phyloP scores from a whole-genome alignment of 129 eudicot genomes.

The Heracleum sosnowskyi region DNA sequence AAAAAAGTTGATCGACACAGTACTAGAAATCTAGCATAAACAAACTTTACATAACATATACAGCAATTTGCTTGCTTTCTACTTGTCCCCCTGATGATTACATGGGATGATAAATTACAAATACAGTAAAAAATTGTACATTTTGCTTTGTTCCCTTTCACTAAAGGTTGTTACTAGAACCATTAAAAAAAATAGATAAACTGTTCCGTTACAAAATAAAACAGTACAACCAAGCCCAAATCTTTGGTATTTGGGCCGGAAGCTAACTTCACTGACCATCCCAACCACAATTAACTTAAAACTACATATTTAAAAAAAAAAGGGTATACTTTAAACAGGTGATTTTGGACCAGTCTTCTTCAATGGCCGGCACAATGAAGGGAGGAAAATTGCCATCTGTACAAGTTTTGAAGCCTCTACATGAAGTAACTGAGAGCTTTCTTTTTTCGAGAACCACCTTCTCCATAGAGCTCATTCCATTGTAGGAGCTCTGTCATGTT shows the following conservation, averaged over 20 bases:
- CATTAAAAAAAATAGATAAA: not conserved
- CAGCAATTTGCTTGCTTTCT: not conserved
- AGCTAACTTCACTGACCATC: not conserved
- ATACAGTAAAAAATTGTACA: not conserved
- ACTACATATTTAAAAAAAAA: not conserved
- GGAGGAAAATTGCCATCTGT: slow-evolving; percentile 10
- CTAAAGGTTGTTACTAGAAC: not conserved
- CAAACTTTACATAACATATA: not conserved
- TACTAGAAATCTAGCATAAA: not conserved
- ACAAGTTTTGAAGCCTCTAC: slow-evolving; percentile 32
- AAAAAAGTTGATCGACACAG: too few relatives aligned
- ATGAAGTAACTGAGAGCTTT: slow-evolving; percentile 74
- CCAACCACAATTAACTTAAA: not conserved
- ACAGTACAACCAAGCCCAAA: not conserved
- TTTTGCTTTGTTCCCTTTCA: not conserved
- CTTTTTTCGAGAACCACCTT: slow-evolving; percentile 83
- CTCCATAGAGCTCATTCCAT: slow-evolving; percentile 91
- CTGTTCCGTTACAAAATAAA: not conserved
- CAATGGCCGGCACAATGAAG: not conserved
- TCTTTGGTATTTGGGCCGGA: not conserved
- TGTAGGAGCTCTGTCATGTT: slow-evolving; percentile 81
- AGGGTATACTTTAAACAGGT: not conserved
- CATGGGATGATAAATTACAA: not conserved
- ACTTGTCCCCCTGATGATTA: not conserved
- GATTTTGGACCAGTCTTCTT: not conserved